Conservation (phyloP, 352 stramenopile genomes). For the Aphanomyces euteiches region DNA sequence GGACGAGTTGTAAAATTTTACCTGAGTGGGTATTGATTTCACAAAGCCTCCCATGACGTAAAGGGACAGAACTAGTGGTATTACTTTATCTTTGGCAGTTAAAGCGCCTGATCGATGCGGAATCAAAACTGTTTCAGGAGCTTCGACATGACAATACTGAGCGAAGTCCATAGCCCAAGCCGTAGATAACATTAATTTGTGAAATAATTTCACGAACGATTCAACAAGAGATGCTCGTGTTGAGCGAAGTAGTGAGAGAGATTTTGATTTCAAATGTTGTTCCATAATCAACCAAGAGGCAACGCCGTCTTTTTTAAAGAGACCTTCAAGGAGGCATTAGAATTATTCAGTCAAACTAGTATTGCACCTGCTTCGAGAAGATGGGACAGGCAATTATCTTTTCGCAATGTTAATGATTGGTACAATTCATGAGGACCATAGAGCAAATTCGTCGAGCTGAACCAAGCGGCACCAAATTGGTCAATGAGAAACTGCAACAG, state of each 20-base stretch:
- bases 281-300: constrained; percentile 18
- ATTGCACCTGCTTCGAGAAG: constrained; percentile 7
- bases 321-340: not conserved
- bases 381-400: constrained; percentile 13
- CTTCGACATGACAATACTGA: not conserved
- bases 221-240: not conserved
- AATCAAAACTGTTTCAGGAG: not conserved
- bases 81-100: constrained; percentile 1
- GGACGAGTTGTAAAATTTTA: not conserved
- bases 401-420: constrained; percentile 5
- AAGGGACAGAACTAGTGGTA: not conserved
- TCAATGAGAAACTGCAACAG: constrained; percentile 8
- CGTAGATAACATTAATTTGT: not conserved
- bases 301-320: constrained; percentile 12
- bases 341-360: not conserved
- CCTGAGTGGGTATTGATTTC: not conserved
- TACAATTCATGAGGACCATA: constrained; percentile 20
- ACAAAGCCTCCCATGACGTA: constrained; percentile 12
- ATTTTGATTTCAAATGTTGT: constrained; percentile 20
- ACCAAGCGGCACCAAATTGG: constrained; percentile 14
- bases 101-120: not conserved
- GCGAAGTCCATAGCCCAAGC: not conserved
- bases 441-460: constrained; percentile 1
- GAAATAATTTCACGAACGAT: constrained; percentile 14
- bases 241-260: constrained; percentile 12